A percentile compares a stretch with the other conserved stretches of the same genome.
phyloP scores from a whole-genome alignment of 2,329 filamentous ascomycete genomes.

The Xylariaceae sp. region DNA sequence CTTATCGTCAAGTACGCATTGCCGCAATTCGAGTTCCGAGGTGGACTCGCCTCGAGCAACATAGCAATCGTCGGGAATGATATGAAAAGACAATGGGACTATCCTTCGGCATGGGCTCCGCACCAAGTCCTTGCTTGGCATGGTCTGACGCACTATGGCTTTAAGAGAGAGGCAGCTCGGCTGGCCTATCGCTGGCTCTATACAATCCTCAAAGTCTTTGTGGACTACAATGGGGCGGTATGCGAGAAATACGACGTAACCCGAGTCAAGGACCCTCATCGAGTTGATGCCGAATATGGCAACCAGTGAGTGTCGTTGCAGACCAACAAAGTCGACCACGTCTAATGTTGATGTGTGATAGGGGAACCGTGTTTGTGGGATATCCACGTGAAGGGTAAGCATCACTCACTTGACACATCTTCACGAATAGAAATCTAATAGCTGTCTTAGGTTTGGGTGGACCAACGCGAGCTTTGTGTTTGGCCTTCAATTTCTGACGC shows the following conservation, averaged over 20 bases:
- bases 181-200: constrained; percentile 10
- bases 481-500: constrained; percentile 1
- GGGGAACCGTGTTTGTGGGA: constrained; percentile 3
- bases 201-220: constrained; percentile 8
- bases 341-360: no score
- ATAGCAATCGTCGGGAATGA: not conserved
- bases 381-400: constrained; percentile 6
- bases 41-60: constrained; percentile 4
- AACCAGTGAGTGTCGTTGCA: no score
- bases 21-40: constrained; percentile 2
- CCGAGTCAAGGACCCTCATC: constrained; percentile 1
- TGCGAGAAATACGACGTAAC: constrained; percentile 9
- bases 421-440: not conserved
- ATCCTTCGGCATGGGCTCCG: constrained; percentile 9
- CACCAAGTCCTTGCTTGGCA: constrained; percentile 9
- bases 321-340: no score
- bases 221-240: constrained; percentile 7
- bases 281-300: constrained; percentile 6
- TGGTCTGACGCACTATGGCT: constrained; percentile 5
- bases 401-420: not conserved
- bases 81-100: constrained; percentile 6
- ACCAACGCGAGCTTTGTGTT: constrained; percentile 6
- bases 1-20: not conserved
- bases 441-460: constrained; percentile 3
- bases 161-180: not conserved